These are phyloP conservation scores for Anthracocystis setariae DNA, from an alignment of 1,284 basidiomycete genomes.

Conservation along the genomic window DNA sequence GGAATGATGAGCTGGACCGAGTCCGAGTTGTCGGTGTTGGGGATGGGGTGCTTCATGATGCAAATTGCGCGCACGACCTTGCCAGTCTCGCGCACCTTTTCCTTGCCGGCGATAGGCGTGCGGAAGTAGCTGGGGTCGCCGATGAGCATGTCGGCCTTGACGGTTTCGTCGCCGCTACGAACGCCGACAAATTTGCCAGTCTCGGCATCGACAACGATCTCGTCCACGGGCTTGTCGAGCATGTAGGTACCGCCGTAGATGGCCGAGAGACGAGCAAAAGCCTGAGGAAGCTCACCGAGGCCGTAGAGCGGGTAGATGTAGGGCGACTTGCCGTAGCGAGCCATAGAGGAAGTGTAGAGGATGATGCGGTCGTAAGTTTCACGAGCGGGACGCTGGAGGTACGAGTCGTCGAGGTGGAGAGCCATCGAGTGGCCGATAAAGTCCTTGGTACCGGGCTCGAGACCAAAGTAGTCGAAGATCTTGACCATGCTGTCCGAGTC, in stretches of 20 bases:
- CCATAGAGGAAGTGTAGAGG: conserved; percentile 98
- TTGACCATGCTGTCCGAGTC: conserved; percentile 64
- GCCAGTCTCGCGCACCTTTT: conserved; percentile 83
- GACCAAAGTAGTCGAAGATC: conserved; percentile 93
- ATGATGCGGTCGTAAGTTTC: conserved; percentile 93
- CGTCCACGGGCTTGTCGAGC: conserved; percentile 94
- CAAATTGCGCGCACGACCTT: conserved; percentile 98
- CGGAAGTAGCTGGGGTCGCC: conserved; percentile 97
- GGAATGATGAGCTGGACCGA: conserved; percentile 94
- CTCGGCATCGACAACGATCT: conserved; percentile 83
- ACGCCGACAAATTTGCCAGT: conserved; percentile 92
- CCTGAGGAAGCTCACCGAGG: conserved; percentile 97
- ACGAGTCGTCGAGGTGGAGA: conserved; percentile 95
- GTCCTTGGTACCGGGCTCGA: conserved; percentile 97
- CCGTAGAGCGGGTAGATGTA: conserved; percentile 99
- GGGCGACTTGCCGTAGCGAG: conserved; percentile 98
- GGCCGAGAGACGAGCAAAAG: conserved; percentile 92
- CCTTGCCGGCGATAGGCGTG: conserved; percentile 75
- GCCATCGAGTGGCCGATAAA: conserved; percentile 99
- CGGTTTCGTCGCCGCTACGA: conserved; percentile 86
- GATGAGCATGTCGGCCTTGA: conserved; percentile 97
- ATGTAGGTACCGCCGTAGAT: conserved; percentile 99
- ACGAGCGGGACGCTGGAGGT: conserved; percentile 90
- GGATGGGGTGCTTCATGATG: conserved; percentile 97
- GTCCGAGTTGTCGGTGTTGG: conserved; percentile 94